phyloP scores from a whole-genome alignment of 1,284 basidiomycete species.

The Malassezia vespertilionis region DNA sequence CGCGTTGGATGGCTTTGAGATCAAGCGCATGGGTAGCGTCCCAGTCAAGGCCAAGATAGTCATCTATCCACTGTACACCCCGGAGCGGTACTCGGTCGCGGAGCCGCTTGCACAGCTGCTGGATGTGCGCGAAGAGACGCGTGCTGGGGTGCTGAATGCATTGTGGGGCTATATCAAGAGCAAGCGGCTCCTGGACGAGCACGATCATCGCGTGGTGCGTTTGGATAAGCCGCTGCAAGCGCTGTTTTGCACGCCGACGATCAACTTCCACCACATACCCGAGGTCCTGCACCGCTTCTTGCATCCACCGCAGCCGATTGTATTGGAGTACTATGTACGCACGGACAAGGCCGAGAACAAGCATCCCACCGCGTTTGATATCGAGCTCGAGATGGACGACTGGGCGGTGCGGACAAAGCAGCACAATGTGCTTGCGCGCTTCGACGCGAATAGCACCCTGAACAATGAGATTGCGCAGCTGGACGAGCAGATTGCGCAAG shows the following conservation, averaged over 20 bases:
- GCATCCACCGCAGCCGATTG: slow-evolving; percentile 65
- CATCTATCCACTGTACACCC: slow-evolving; percentile 71
- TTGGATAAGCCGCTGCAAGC: slow-evolving; percentile 54
- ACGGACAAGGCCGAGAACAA: slow-evolving; percentile 45
- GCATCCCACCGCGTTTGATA: slow-evolving; percentile 61
- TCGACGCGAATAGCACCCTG: slow-evolving; percentile 55
- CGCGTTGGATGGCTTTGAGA: slow-evolving; percentile 67
- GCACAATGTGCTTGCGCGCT: slow-evolving; percentile 60
- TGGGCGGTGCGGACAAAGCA: slow-evolving; percentile 62
- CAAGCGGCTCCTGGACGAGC: slow-evolving; percentile 75
- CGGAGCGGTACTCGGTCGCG: slow-evolving; percentile 71
- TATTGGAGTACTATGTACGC: slow-evolving; percentile 61
- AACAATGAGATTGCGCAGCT: slow-evolving; percentile 61
- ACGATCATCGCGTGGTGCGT: slow-evolving; percentile 67
- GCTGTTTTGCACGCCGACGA: slow-evolving; percentile 50
- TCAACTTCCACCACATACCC: slow-evolving; percentile 73
- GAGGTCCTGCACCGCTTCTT: slow-evolving; percentile 74
- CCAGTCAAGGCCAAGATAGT: slow-evolving; percentile 67
- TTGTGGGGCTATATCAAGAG: slow-evolving; percentile 89
- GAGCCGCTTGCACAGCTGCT: slow-evolving; percentile 67
- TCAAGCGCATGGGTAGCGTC: slow-evolving; percentile 68
- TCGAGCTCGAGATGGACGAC: slow-evolving; percentile 82
- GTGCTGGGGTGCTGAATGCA: slow-evolving; percentile 67
- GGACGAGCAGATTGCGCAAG: slow-evolving; percentile 56
- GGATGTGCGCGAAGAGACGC: slow-evolving; percentile 73